Percentiles rank a stretch among this genome's conserved stretches.
These are phyloP conservation scores for Saccharomyces paradoxus DNA, from an alignment of 805 yeast species.

Conservation along the genomic window DNA sequence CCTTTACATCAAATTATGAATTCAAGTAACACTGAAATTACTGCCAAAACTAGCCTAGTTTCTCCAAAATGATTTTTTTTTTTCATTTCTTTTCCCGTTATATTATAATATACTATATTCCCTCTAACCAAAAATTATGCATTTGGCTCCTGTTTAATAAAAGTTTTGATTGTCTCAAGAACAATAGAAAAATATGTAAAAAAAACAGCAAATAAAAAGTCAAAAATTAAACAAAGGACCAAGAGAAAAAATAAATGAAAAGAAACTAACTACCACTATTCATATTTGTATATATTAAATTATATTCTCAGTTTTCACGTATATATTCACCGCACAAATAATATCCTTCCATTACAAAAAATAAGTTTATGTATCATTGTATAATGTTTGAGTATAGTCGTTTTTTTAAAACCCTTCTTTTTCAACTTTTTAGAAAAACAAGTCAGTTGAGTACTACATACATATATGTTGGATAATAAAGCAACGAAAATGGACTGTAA, in stretches of 20 bases:
- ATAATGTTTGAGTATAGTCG: neutral
- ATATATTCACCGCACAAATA: neutral
- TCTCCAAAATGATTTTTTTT: neutral
- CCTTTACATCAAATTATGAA: neutral
- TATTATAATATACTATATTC: neutral
- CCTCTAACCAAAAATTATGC: neutral
- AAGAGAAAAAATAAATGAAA: neutral
- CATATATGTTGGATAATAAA: neutral
- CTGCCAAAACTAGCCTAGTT: neutral
- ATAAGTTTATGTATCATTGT: neutral
- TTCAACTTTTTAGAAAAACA: neutral
- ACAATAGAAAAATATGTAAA: neutral
- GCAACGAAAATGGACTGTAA: slow-evolving; percentile 19
- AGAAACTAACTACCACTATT: neutral
- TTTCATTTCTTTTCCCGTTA: neutral
- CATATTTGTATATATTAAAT: neutral
- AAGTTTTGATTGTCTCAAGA: neutral
- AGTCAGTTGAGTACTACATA: neutral
- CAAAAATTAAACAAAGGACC: neutral
- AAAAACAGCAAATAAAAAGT: neutral
- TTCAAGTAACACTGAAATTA: neutral
- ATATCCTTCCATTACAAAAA: neutral
- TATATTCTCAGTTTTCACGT: neutral
- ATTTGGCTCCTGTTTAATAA: neutral
- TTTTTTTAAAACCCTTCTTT: neutral